phyloP scores from a whole-genome alignment of 2,329 filamentous ascomycete species.

The Diaporthe citrichinensis region DNA sequence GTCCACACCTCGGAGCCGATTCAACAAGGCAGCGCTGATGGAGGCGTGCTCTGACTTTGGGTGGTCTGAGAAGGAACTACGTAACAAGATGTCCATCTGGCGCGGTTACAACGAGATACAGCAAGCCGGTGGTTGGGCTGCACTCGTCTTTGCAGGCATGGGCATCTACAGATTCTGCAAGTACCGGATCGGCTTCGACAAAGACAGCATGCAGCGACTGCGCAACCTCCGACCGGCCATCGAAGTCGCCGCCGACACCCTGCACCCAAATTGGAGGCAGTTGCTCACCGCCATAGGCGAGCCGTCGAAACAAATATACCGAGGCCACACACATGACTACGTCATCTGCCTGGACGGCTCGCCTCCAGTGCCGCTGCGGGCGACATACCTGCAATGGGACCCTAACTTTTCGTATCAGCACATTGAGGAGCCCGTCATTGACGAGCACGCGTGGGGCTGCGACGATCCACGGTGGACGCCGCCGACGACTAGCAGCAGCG shows the following conservation, averaged over 20 bases:
- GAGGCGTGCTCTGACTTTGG: conserved; percentile 67
- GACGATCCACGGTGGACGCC: conserved; percentile 63
- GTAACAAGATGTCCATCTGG: conserved; percentile 66
- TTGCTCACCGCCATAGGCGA: conserved; percentile 62
- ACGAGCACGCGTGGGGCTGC: conserved; percentile 62
- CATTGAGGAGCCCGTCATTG: conserved; percentile 64
- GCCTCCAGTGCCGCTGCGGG: conserved; percentile 56
- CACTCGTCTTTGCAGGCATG: conserved; percentile 69
- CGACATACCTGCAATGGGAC: conserved; percentile 63
- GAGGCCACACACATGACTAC: conserved; percentile 66
- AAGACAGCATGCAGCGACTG: conserved; percentile 63
- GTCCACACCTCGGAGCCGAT: conserved; percentile 59
- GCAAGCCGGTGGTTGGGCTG: conserved; percentile 68
- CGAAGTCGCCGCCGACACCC: conserved; percentile 67
- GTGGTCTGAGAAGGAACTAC: conserved; percentile 70
- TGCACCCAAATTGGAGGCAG: conserved; percentile 67
- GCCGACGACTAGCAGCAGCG: conserved; percentile 32
- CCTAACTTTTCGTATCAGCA: conserved; percentile 62
- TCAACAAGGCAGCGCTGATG: conserved; percentile 65
- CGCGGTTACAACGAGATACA: conserved; percentile 72
- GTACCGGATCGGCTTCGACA: conserved; percentile 67
- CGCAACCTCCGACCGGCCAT: conserved; percentile 60
- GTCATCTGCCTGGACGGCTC: conserved; percentile 60
- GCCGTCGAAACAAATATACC: conserved; percentile 55
- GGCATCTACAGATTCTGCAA: conserved; percentile 74